These are phyloP conservation scores for Peniophora sp. DNA, from an alignment of 1,284 basidiomycete species.

Conservation along the genomic window DNA sequence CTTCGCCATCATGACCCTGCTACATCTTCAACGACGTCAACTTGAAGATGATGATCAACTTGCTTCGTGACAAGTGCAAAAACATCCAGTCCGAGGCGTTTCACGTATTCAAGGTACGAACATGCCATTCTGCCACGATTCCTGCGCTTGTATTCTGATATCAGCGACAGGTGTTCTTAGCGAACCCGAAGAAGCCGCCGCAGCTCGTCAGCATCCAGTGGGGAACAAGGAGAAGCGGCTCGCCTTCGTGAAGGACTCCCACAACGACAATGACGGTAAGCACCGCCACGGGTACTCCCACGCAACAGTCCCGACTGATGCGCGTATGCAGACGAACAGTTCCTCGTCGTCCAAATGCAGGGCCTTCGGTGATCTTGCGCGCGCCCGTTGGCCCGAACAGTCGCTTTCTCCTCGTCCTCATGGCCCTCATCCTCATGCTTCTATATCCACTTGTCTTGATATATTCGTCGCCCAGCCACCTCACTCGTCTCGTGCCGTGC, in stretches of 20 bases:
- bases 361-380: conserved; percentile 42
- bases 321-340: too few relatives aligned
- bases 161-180: conserved; percentile 75
- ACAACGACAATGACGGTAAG: conserved; percentile 94
- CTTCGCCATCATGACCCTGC: conserved; percentile 97
- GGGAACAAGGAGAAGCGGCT: conserved; percentile 90
- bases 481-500: too few relatives aligned
- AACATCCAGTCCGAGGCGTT: too few relatives aligned
- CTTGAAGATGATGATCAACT: too few relatives aligned
- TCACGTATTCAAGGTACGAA: conserved; percentile 94
- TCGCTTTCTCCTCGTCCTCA: background rate
- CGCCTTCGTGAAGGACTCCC: conserved; percentile 86
- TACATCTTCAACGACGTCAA: conserved; percentile 92
- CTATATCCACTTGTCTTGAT: too few relatives aligned
- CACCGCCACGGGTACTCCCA: conserved; percentile 12
- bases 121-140: conserved; percentile 3
- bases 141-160: conserved; percentile 1
- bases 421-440: too few relatives aligned
- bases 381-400: background rate
- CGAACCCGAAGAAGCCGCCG: too few relatives aligned
- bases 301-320: conserved; percentile 15
- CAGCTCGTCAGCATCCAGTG: conserved; percentile 82
- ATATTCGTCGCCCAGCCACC: too few relatives aligned
- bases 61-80: too few relatives aligned
- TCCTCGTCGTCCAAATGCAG: conserved; percentile 88